phyloP scores from a whole-genome alignment of 495 filamentous ascomycete genomes.

The Talaromyces proteolyticus region DNA sequence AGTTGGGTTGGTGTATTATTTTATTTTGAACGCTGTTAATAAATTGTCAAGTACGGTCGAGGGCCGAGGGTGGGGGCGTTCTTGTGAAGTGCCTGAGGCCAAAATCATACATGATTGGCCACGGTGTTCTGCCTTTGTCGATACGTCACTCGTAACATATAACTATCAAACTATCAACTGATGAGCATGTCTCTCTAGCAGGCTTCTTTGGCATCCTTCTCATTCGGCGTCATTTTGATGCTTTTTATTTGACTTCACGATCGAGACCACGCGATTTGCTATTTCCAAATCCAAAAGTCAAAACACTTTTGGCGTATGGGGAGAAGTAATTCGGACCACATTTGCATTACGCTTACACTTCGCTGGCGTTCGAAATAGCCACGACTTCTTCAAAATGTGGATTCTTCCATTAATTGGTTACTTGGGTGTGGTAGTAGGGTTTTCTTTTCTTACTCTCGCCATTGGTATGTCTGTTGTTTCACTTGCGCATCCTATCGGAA shows the following conservation, averaged over 20 bases:
- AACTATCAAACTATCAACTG: too few species aligned
- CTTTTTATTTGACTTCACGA: background rate
- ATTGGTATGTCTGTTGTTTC: conserved; percentile 57
- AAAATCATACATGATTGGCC: background rate
- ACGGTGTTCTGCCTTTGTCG: background rate
- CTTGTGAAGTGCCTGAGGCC: background rate
- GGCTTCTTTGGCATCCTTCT: background rate
- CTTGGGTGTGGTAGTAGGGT: conserved; percentile 78
- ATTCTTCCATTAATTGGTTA: conserved; percentile 88
- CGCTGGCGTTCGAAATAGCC: background rate
- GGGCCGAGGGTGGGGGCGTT: too few species aligned
- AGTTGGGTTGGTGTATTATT: too few species aligned
- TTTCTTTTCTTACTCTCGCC: conserved; percentile 86
- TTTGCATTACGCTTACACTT: background rate
- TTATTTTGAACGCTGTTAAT: too few species aligned
- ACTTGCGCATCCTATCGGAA: background rate
- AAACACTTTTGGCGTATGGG: too few species aligned
- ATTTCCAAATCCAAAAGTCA: background rate
- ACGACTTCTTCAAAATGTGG: conserved; percentile 58
- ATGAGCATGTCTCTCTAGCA: background rate
- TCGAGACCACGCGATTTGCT: background rate
- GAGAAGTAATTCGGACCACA: too few species aligned
- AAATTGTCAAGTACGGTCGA: too few species aligned
- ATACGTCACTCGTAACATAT: background rate
- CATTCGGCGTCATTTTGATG: background rate